These are phyloP conservation scores for Triangularia setosa DNA, from an alignment of 2,329 filamentous ascomycete genomes.

Conservation along the genomic window DNA sequence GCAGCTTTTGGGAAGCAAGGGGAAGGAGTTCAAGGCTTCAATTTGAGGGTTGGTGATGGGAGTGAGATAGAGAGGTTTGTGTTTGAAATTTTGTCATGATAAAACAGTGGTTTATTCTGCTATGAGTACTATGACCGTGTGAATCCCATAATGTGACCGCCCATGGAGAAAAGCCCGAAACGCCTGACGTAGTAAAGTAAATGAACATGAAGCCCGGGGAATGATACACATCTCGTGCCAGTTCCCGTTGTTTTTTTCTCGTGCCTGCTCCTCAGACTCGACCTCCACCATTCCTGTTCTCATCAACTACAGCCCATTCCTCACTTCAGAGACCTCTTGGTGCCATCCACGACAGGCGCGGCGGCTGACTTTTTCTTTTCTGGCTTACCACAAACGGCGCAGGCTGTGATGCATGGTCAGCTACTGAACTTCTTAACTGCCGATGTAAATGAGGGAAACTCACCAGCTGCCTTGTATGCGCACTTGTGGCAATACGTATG, in stretches of 20 bases:
- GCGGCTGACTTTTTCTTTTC: constrained; percentile 47
- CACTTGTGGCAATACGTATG: constrained; percentile 59
- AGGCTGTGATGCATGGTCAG: constrained; percentile 42
- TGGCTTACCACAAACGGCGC: constrained; percentile 61
- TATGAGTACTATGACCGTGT: neutral
- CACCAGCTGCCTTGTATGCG: constrained; percentile 59
- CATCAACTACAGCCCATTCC: neutral
- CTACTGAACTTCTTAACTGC: neutral
- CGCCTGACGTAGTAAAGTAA: neutral
- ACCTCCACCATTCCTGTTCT: neutral
- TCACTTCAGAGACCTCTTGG: constrained; percentile 62
- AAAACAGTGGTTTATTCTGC: neutral
- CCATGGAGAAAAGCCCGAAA: neutral
- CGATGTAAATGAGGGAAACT: neutral
- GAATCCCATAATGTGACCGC: neutral
- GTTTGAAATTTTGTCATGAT: neutral
- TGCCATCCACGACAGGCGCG: constrained; percentile 51
- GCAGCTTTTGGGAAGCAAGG: constrained; percentile 39
- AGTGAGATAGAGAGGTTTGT: neutral
- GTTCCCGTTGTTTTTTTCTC: neutral
- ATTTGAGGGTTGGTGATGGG: constrained; percentile 30
- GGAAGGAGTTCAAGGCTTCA: constrained; percentile 31
- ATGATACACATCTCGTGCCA: constrained; percentile 1
- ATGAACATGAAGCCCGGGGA: neutral
- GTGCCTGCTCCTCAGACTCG: neutral